phyloP scores from a whole-genome alignment of 2,329 filamentous ascomycete species.

The Pseudocercospora musae region DNA sequence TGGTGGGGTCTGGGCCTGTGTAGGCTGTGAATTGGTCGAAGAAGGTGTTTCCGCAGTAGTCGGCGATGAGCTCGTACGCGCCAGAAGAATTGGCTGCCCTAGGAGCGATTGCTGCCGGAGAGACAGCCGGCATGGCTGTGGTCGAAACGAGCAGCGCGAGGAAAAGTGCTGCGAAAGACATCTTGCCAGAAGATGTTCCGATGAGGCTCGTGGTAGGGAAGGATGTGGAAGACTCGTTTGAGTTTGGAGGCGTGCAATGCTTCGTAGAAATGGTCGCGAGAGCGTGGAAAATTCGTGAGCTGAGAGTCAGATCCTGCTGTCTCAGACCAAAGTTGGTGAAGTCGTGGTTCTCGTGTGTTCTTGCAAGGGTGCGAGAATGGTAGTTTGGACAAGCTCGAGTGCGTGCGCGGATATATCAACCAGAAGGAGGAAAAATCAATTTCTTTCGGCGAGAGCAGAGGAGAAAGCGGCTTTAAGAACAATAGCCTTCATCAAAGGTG shows the following conservation, averaged over 20 bases:
- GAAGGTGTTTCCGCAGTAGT: conserved; percentile 38
- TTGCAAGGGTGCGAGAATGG: background rate
- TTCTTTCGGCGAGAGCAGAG: background rate
- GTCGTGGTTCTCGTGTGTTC: conserved; percentile 1
- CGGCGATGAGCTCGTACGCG: conserved; percentile 31
- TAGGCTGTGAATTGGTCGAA: conserved; percentile 47
- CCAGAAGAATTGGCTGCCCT: conserved; percentile 10
- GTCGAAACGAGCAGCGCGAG: conserved; percentile 11
- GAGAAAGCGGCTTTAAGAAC: background rate
- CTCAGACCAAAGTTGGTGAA: conserved; percentile 1
- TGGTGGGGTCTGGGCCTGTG: conserved; percentile 44
- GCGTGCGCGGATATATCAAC: background rate
- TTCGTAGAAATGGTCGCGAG: background rate
- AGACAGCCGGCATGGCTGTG: conserved; percentile 3
- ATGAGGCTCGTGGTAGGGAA: background rate
- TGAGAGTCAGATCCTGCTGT: conserved; percentile 3
- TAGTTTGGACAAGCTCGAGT: background rate
- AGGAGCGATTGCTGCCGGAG: conserved; percentile 11
- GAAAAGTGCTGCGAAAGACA: background rate
- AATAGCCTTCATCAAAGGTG: conserved; percentile 4
- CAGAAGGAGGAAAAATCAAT: background rate
- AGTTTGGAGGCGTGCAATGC: background rate
- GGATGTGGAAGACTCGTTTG: background rate
- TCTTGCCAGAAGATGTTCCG: background rate
- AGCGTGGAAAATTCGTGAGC: background rate